These are phyloP conservation scores for Rhazya stricta DNA, from an alignment of 257 asterid species.

Conservation along the genomic window DNA sequence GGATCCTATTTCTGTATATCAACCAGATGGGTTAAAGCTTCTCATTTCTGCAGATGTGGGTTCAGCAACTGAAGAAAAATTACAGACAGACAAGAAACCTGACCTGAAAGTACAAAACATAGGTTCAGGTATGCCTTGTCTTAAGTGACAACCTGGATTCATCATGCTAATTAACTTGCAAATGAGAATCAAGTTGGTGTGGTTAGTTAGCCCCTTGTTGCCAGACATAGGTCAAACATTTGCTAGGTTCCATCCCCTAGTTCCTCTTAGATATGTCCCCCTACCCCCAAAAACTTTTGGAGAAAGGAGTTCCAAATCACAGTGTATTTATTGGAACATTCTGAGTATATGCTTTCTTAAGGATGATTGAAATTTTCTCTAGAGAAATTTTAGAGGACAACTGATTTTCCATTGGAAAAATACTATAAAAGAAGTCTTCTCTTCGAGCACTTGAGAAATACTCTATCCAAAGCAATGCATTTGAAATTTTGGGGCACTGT, in stretches of 20 bases:
- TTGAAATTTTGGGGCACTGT: neutral
- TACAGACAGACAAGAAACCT: conserved; percentile 23
- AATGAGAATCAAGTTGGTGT: too few species aligned
- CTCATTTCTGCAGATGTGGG: conserved; percentile 35
- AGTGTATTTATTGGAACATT: neutral
- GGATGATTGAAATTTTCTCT: neutral
- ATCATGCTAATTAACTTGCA: neutral
- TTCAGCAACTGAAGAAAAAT: conserved; percentile 23
- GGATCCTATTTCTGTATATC: conserved; percentile 24
- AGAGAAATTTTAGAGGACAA: neutral
- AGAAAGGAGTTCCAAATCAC: too few species aligned
- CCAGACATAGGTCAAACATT: too few species aligned
- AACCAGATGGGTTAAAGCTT: conserved; percentile 40
- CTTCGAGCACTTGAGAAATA: neutral
- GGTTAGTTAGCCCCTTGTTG: too few species aligned
- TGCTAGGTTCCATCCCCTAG: too few species aligned
- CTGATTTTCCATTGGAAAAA: neutral
- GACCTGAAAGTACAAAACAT: conserved; percentile 24
- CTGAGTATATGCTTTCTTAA: neutral
- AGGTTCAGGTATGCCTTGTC: conserved; percentile 33
- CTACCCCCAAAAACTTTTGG: too few species aligned
- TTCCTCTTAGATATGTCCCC: too few species aligned
- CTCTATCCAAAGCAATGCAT: neutral
- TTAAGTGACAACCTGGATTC: neutral
- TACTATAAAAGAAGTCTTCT: neutral